Base-by-base conservation (phyloP, 768 basidiomycete genomes). In the Chiua virens region DNA sequence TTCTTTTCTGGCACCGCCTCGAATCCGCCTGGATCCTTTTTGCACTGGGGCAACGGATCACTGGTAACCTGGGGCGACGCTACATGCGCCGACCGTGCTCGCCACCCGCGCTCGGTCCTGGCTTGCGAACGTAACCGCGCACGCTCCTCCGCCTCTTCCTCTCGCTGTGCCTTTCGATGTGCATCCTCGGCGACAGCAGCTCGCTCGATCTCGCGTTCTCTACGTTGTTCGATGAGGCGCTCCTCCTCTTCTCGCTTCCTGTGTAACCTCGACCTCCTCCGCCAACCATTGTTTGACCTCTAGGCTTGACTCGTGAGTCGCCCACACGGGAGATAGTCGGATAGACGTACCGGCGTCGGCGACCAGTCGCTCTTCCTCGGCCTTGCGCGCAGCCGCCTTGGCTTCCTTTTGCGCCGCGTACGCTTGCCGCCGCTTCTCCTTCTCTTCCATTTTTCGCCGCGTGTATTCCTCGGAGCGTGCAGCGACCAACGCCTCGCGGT, bases 391-490 rank as follows among this genome's bases (percentile, higher is more conserved):
- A 1, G 58, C 50, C 3, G 45, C 56, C 25, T 65, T 56, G 32
- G 66, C 71, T 58, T 79, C 82, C 35, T 41, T 71, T 69, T 87
- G 78, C 65, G 82, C 86, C 62, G 81, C 85, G 55, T 82, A 72
- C 52, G 75, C 73, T 56, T 76, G 76, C 52, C 76, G 75, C 57
- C 85, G 76, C 77, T 85, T 87, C 42, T 79, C 78, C 77, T 93
- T 95, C 75, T 89, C 85, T 53, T 83, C 85, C 47, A 92, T 83
- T 77, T 86, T 92, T 57, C 77, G 68, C 62, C 74, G 81, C 68
- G 76, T 76, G 44, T 83, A 89, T 65, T 92, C 89, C 28, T 81
- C 81, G 9, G 73, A 74, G 43, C 82, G 81, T 71, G 78, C 82
- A 38, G 75, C 69, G 37, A 84, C 67, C 42, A 93, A 71, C 10